Percentiles rank a stretch among this genome's conserved stretches.
Evolutionary conservation across 768 basidiomycete species (phyloP).

Genomic region (Exidia glandulosa): DNA sequence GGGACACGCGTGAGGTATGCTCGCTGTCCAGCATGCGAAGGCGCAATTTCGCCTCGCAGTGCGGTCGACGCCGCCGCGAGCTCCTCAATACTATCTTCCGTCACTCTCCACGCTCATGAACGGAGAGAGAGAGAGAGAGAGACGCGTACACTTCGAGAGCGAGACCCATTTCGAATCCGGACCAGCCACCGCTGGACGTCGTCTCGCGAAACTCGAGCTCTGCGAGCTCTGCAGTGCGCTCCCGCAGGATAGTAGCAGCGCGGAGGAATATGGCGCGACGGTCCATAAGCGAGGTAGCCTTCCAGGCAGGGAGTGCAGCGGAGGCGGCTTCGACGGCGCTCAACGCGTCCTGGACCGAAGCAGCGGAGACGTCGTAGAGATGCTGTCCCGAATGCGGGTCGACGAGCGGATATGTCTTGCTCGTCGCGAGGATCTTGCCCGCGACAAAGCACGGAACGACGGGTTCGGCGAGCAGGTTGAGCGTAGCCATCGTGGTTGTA

Average conservation of each 20-base stretch:
- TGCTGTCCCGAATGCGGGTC: neutral
- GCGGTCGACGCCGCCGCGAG: slow-evolving; percentile 7
- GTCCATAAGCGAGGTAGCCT: slow-evolving; percentile 1
- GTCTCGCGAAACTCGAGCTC: slow-evolving; percentile 8
- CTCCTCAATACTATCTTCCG: slow-evolving; percentile 8
- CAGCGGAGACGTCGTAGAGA: neutral
- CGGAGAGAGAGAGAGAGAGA: neutral
- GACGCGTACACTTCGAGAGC: neutral
- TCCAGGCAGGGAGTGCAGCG: slow-evolving; percentile 2
- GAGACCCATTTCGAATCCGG: slow-evolving; percentile 3
- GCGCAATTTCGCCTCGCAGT: slow-evolving; percentile 9
- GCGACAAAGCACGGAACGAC: neutral
- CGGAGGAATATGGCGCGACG: slow-evolving; percentile 11
- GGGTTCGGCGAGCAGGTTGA: neutral
- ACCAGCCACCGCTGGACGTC: slow-evolving; percentile 3
- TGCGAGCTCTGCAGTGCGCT: slow-evolving; percentile 6
- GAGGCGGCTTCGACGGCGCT: slow-evolving; percentile 2
- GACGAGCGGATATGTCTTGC: neutral
- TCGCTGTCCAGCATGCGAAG: neutral
- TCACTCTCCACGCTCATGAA: neutral
- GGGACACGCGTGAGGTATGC: slow-evolving; percentile 9
- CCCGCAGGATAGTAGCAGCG: slow-evolving; percentile 5
- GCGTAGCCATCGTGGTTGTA: neutral
- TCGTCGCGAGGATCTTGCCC: neutral
- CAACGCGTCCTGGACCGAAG: neutral